A percentile compares a stretch with the other conserved stretches of the same genome.
Evolutionary conservation across 116 monocot species (phyloP).

Genomic region (Phalaenopsis hybrid): DNA sequence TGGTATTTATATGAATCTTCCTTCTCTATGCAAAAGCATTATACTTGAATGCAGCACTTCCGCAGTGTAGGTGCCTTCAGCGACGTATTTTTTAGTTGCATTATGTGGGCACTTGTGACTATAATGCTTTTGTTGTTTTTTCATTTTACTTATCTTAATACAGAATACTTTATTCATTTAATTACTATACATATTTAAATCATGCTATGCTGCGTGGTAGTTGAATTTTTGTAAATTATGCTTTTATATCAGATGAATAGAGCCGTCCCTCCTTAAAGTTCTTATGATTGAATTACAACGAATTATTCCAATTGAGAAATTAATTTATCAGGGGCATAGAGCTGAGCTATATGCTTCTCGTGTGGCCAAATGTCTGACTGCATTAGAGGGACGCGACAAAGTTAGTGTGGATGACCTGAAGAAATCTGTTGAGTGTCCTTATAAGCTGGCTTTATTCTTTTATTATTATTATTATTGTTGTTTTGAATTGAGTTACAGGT

Average conservation of each 20-base stretch:
- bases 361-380: conserved; percentile 95
- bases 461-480: not conserved
- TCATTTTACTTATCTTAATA: not conserved
- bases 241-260: not conserved
- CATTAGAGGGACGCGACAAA: conserved; percentile 93
- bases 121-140: not conserved
- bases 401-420: conserved; percentile 92
- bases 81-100: not conserved
- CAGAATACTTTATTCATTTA: not conserved
- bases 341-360: conserved; percentile 95
- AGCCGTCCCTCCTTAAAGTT: not conserved
- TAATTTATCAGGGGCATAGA: conserved; percentile 66
- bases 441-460: not conserved
- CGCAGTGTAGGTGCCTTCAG: too few relatives aligned
- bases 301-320: not conserved
- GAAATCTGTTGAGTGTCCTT: conserved; percentile 83
- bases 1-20: too few relatives aligned
- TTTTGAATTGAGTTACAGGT: not conserved
- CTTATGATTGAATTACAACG: not conserved
- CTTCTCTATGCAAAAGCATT: not conserved
- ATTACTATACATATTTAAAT: not conserved
- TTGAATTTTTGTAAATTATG: not conserved
- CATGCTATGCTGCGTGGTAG: not conserved
- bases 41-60: not conserved
- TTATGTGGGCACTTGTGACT: not conserved